These are phyloP conservation scores for Camellia japonica DNA, from an alignment of 148 eudicot species.

Conservation along the genomic window DNA sequence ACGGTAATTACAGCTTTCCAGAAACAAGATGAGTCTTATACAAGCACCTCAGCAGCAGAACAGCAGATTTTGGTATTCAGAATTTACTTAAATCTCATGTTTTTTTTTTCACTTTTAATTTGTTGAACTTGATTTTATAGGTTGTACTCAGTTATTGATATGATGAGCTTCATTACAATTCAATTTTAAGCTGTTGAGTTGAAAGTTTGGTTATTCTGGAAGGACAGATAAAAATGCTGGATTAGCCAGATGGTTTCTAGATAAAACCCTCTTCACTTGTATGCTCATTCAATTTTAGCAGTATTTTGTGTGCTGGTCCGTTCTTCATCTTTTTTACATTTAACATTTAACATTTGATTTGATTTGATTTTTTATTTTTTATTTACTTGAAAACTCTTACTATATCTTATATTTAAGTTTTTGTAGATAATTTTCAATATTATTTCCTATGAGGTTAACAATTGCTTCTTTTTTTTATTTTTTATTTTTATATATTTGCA, in stretches of 20 bases:
- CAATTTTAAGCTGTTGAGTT: background rate
- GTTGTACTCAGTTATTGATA: background rate
- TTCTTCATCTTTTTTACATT: background rate
- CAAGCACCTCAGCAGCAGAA: slow-evolving; percentile 70
- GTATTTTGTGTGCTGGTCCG: background rate
- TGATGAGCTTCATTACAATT: background rate
- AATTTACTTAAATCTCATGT: background rate
- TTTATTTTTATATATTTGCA: background rate
- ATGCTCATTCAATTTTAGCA: background rate
- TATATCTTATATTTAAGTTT: background rate
- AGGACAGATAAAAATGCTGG: background rate
- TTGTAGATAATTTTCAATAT: background rate
- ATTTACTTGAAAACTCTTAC: background rate
- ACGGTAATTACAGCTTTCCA: slow-evolving; percentile 45
- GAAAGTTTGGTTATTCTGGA: background rate
- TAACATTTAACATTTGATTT: background rate
- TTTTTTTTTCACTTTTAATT: background rate
- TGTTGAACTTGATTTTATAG: background rate
- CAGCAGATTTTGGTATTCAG: slow-evolving; percentile 85
- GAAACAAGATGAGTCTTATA: slow-evolving; percentile 45
- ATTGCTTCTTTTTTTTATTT: background rate
- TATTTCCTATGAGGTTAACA: background rate
- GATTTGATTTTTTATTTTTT: background rate
- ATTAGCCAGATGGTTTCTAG: background rate
- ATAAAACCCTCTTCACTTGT: background rate